Evolutionary conservation across 23 red algal species (phyloP), one percentile per base, ranked within the genome.

Genomic region (Gracilaria gracilis): DNA sequence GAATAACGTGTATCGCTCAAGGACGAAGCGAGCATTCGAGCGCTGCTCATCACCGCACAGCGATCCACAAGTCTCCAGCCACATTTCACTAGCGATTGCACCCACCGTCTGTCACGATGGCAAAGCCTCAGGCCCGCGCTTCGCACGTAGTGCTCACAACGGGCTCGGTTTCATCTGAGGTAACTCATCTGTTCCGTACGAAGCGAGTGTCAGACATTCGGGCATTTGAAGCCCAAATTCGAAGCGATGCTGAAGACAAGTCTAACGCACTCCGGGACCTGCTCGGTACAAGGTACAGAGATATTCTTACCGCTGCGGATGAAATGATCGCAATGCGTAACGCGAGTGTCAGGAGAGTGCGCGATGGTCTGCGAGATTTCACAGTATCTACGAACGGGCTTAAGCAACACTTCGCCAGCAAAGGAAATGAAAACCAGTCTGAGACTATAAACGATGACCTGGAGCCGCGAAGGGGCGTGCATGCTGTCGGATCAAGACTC

Each of bases 201-300:
- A 92, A 74, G 36, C 89, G 89, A 49, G 89, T 92, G 55, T 84
- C 78, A 28, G 89, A 92, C 44, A 92, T 92, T 53, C 89, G 89
- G 1, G 66, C 78, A 69, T 79, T 84, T 53, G 89, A 92, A 69
- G 73, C 89, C 23, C 73, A 76, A 47, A 92, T 92, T 47, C 89
- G 89, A 61, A 29, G 59, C 62, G 89, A 92, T n/a, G 89, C 89
- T 42, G 79, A 82, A 72, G 89, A 92, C 23, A 83, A 84, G 46
- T 92, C 89, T 34, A 78, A 27, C 14, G 61, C 78, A 21, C 89
- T 92, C 23, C 80, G 89, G 33, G 49, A 83, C 16, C 54, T 92
- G 42, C 69, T 92, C 11, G 89, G 77, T 37, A 92, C 89, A n/a
- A 61, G 89, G 12, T 92, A 92, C 65, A 57, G 54, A 33, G 89